These are phyloP conservation scores for Suillus fuscotomentosus DNA, from an alignment of 768 basidiomycete species.

Conservation along the genomic window DNA sequence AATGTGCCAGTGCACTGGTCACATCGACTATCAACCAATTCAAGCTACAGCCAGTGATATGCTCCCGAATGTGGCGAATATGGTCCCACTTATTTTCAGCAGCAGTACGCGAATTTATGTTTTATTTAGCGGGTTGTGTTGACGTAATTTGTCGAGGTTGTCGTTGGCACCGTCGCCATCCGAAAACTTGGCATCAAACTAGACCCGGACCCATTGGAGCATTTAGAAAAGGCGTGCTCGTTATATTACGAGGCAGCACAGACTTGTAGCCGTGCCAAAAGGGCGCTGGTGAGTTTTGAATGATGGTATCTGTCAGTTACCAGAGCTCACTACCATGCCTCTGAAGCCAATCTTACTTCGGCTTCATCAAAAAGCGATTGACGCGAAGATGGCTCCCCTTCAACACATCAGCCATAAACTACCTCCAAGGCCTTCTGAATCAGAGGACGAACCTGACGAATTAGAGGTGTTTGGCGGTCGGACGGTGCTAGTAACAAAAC, in stretches of 20 bases:
- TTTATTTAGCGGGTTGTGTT: not conserved
- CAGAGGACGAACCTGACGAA: conserved; percentile 16
- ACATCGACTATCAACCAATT: conserved; percentile 41
- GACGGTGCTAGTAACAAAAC: conserved; percentile 25
- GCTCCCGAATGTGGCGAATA: conserved; percentile 54
- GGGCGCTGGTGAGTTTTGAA: conserved; percentile 40
- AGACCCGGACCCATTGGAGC: conserved; percentile 42
- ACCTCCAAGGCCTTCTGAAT: conserved; percentile 5
- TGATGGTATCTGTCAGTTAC: not conserved
- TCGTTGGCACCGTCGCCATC: conserved; percentile 55
- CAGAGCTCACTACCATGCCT: not conserved
- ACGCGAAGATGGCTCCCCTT: conserved; percentile 23
- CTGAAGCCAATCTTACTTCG: conserved; percentile 43
- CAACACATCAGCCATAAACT: conserved; percentile 17
- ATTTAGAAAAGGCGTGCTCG: conserved; percentile 45
- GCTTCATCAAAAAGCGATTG: conserved; percentile 42
- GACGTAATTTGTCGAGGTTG: conserved; percentile 33
- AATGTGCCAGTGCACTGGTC: conserved; percentile 48
- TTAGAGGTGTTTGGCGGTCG: conserved; percentile 35
- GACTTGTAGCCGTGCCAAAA: conserved; percentile 48
- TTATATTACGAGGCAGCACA: conserved; percentile 45
- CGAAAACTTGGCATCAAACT: conserved; percentile 42
- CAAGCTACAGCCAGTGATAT: conserved; percentile 41
- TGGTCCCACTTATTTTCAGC: conserved; percentile 60
- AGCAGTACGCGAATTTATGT: conserved; percentile 37